Conservation (phyloP, 2,329 filamentous ascomycete species). For the Elsinoe batatas region DNA sequence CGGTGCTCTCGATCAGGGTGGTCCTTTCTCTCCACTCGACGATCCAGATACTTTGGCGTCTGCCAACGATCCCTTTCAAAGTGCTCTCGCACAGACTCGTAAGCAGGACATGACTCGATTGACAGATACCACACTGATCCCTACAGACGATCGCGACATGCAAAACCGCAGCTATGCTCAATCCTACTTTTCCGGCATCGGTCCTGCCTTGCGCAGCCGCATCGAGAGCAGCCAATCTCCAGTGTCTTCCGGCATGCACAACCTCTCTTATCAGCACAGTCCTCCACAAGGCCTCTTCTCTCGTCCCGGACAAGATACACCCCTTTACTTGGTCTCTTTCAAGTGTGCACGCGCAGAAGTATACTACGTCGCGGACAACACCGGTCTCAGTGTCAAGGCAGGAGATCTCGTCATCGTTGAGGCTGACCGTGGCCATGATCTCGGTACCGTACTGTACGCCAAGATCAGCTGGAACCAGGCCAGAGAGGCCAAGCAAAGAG, state of each 20-base stretch:
- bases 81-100: background rate
- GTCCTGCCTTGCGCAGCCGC: constrained; percentile 15
- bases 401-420: constrained; percentile 96
- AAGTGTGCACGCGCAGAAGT: constrained; percentile 93
- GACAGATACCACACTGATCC: background rate
- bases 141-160: constrained; percentile 13
- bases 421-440: constrained; percentile 88
- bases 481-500: constrained; percentile 81
- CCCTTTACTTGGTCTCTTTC: constrained; percentile 81
- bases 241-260: constrained; percentile 23
- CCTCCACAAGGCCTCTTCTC: constrained; percentile 20
- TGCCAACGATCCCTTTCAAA: constrained; percentile 1
- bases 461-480: constrained; percentile 82
- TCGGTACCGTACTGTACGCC: constrained; percentile 82
- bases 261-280: constrained; percentile 20
- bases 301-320: constrained; percentile 49
- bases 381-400: constrained; percentile 77
- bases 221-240: constrained; percentile 16
- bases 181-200: constrained; percentile 18
- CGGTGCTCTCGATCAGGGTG: constrained; percentile 11
- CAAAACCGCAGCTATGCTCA: constrained; percentile 16
- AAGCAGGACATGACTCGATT: background rate
- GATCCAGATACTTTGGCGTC: background rate
- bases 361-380: constrained; percentile 94
- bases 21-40: constrained; percentile 1